Base-by-base conservation (phyloP, 305 asterid genomes). In the Fraxinus sp. region DNA sequence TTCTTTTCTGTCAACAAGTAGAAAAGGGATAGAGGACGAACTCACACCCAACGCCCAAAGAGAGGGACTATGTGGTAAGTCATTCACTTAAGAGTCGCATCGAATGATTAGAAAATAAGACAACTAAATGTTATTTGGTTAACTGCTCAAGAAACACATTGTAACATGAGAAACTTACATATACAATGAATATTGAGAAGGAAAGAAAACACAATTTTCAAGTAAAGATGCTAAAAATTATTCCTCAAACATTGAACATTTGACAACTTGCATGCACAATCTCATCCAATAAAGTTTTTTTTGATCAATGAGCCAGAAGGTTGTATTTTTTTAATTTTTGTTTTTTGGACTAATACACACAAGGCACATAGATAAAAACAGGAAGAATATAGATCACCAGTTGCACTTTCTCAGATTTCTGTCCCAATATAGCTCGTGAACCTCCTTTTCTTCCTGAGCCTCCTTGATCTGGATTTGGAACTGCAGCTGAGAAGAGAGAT, bases 381-480 rank as follows among this genome's bases (percentile, higher is more conserved):
- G 75, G 41, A 30, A 30, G 83, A 76, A 81, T 41, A 82, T 73
- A 79, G 64, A 75, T 87, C 90, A 95, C 99, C 97, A 95, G 92
- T 87, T 95, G 99, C 91, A 95, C 98, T 95, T 90, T 93, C 85
- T 95, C 97, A 77, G 93, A 86, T 85, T 95, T 95, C 79, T 86
- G 85, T 86, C 87, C 91, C 90, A 89, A 16, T 64, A 94, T 86
- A 68, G 89, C 87, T 81, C 89, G 93, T 41, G 94, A 84, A 82
- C 91, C 90, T 80, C 90, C 84, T 88, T 90, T 93, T 83, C 91
- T 88, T 68, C 93, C 91, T 46, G 87, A 79, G 37, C 86, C 87
- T 78, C 87, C 91, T 82, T 90, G 90, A 82, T 89, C 96, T 62
- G 93, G 73, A 91, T 84, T 89, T 59, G 98, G 90, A 85, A 82